These are phyloP conservation scores for Colletotrichum lindemuthianum DNA, from an alignment of 2,329 filamentous ascomycete species.

Conservation along the genomic window DNA sequence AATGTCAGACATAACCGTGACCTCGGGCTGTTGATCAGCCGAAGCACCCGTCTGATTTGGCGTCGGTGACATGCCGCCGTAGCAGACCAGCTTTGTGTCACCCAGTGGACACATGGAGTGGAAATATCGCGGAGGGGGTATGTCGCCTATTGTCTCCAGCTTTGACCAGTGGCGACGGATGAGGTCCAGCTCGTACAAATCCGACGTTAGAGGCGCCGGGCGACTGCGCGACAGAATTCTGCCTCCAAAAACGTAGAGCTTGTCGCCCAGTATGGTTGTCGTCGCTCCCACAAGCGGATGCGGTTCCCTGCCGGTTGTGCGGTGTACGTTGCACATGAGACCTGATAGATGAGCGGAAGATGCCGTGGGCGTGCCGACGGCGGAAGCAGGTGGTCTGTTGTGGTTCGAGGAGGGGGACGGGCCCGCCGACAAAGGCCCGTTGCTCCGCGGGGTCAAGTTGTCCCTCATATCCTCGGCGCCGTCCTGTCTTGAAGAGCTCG, in stretches of 20 bases:
- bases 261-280: constrained; percentile 93
- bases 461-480: constrained; percentile 56
- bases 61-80: constrained; percentile 95
- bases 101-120: constrained; percentile 95
- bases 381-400: constrained; percentile 46
- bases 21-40: constrained; percentile 80
- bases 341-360: constrained; percentile 71
- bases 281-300: constrained; percentile 93
- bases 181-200: constrained; percentile 93
- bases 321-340: constrained; percentile 76
- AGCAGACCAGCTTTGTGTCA: constrained; percentile 96
- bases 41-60: constrained; percentile 57
- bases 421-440: constrained; percentile 64
- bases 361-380: constrained; percentile 56
- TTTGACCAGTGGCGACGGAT: constrained; percentile 94
- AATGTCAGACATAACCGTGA: constrained; percentile 97
- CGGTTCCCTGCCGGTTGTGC: constrained; percentile 91
- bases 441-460: constrained; percentile 61
- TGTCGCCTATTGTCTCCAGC: constrained; percentile 82
- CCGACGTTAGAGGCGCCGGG: constrained; percentile 82
- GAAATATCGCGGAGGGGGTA: constrained; percentile 93
- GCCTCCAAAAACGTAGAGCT: constrained; percentile 96
- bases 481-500: constrained; percentile 47
- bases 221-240: constrained; percentile 85
- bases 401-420: constrained; percentile 65